phyloP scores from a whole-genome alignment of 2,329 filamentous ascomycete genomes.

The Aphanoascus verrucosus region DNA sequence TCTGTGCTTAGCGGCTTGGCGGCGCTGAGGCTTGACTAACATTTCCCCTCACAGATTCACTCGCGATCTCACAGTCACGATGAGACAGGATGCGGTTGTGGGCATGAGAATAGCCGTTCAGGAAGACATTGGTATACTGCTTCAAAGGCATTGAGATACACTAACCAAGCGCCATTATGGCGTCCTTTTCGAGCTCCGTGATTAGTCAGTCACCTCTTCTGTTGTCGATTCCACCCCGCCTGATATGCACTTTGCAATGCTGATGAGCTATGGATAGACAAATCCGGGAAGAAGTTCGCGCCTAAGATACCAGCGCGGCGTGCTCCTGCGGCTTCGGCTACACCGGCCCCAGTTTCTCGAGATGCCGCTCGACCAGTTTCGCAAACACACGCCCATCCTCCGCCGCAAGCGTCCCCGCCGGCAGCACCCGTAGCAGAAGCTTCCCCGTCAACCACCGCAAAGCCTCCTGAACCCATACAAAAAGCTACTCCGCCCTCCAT shows the following conservation, averaged over 20 bases:
- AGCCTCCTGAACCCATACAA: background rate
- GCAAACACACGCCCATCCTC: slow-evolving; percentile 12
- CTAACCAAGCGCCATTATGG: slow-evolving; percentile 22
- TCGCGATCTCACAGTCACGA: background rate
- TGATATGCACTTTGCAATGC: slow-evolving; percentile 1
- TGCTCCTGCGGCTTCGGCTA: slow-evolving; percentile 23
- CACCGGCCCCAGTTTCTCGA: slow-evolving; percentile 4
- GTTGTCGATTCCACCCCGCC: background rate
- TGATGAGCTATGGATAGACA: slow-evolving; percentile 29
- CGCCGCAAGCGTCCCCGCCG: slow-evolving; percentile 10
- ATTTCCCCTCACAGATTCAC: background rate
- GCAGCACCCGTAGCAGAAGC: background rate
- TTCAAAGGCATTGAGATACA: background rate
- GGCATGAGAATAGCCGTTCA: background rate
- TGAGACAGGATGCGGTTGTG: background rate
- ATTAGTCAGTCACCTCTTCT: slow-evolving; percentile 35
- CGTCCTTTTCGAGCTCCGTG: slow-evolving; percentile 46
- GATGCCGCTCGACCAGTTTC: slow-evolving; percentile 1
- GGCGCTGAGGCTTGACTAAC: background rate
- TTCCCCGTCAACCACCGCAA: background rate
- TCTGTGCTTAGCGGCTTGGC: slow-evolving; percentile 18
- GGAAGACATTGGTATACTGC: background rate
- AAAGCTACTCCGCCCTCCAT: background rate
- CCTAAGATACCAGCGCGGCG: slow-evolving; percentile 56
- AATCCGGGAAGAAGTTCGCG: slow-evolving; percentile 68